Conservation (phyloP, 176 grass and related monocot genomes). For the Bromus sterilis region DNA sequence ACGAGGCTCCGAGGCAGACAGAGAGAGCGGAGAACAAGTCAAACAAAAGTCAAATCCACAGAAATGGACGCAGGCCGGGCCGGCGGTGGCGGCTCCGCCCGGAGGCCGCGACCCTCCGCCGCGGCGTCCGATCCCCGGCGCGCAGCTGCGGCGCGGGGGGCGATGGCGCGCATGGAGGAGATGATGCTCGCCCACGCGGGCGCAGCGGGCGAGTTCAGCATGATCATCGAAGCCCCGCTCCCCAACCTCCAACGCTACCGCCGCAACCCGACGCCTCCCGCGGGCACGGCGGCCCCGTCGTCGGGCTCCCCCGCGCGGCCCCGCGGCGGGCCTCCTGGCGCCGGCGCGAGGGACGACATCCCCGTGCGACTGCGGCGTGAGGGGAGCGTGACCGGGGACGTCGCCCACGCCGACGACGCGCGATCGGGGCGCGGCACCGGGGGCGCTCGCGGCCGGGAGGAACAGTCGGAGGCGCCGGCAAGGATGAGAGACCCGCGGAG, state of each 20-base stretch:
- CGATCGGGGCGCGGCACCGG: not conserved
- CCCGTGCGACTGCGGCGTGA: slow-evolving; percentile 17
- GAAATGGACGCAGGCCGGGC: slow-evolving; percentile 28
- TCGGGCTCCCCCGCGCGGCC: not conserved
- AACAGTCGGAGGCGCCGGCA: not conserved
- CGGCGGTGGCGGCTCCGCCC: not conserved
- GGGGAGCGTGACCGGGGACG: slow-evolving; percentile 10
- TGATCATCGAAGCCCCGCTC: slow-evolving; percentile 39
- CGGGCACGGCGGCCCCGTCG: not conserved
- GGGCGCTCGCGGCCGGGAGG: not conserved
- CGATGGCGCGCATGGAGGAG: slow-evolving; percentile 47
- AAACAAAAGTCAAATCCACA: slow-evolving; percentile 23
- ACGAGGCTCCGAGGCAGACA: not conserved
- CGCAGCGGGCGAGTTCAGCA: slow-evolving; percentile 38
- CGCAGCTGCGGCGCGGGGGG: slow-evolving; percentile 26
- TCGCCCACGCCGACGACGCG: not conserved
- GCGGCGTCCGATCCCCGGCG: not conserved
- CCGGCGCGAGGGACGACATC: not conserved
- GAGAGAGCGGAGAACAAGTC: not conserved
- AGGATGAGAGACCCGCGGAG: not conserved
- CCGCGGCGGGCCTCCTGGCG: not conserved
- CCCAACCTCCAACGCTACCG: slow-evolving; percentile 35
- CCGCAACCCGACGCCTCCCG: not conserved
- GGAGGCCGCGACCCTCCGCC: not conserved
- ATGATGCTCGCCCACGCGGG: slow-evolving; percentile 43